Conservation (phyloP, 2,329 filamentous ascomycete species). For the Xylaria multiplex region DNA sequence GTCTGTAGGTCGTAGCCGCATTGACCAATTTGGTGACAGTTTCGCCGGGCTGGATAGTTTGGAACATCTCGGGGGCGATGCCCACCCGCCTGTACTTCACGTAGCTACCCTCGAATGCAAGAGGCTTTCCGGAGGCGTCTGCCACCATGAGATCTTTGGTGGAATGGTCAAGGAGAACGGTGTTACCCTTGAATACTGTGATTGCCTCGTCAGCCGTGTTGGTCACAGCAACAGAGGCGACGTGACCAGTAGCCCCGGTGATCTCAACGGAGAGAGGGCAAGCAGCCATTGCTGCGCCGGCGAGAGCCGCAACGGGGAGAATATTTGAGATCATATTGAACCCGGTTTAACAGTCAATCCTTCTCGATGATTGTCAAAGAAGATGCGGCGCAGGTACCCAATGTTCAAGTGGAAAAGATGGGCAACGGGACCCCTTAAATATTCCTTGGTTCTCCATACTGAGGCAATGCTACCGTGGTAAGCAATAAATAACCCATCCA, state of each 20-base stretch:
- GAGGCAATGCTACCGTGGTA: conserved; percentile 10
- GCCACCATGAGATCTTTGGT: conserved; percentile 37
- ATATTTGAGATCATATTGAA: conserved; percentile 39
- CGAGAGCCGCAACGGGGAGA: conserved; percentile 35
- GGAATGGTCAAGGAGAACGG: conserved; percentile 35
- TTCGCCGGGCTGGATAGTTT: conserved; percentile 39
- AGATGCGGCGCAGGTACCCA: conserved; percentile 5
- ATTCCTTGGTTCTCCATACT: conserved; percentile 20
- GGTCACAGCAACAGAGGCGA: conserved; percentile 37
- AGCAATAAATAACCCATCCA: conserved; percentile 27
- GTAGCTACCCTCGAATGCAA: conserved; percentile 37
- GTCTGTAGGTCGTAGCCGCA: conserved; percentile 36
- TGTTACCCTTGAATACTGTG: conserved; percentile 40
- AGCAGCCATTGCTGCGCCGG: conserved; percentile 39
- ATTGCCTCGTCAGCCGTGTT: conserved; percentile 38
- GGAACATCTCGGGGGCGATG: conserved; percentile 38
- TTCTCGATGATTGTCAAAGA: conserved; percentile 16
- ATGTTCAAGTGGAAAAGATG: conserved; percentile 1
- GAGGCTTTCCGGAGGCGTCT: conserved; percentile 34
- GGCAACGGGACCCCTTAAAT: conserved; percentile 27
- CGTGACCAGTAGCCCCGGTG: conserved; percentile 30
- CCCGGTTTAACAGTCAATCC: conserved; percentile 3
- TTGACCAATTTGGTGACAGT: conserved; percentile 35
- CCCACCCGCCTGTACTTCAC: conserved; percentile 34
- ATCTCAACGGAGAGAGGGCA: conserved; percentile 40